Evolutionary conservation across 768 basidiomycete genomes (phyloP).

Genomic region (Rhodotorula babjevae): DNA sequence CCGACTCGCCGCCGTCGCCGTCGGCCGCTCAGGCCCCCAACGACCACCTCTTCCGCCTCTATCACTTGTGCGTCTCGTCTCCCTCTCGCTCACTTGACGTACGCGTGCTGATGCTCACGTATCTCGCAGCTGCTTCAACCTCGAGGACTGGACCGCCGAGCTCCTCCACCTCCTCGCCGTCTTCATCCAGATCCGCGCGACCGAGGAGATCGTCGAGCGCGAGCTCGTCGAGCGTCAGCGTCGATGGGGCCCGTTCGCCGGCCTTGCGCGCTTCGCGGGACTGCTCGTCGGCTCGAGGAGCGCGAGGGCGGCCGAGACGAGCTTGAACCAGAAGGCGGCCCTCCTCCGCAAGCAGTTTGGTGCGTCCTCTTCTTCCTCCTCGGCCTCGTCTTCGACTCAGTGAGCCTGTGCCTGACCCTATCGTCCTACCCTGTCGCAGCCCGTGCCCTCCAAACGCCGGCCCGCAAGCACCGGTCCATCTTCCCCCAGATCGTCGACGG

Average conservation of each 20-base stretch:
- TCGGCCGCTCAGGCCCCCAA: constrained; percentile 5
- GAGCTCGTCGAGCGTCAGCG: neutral
- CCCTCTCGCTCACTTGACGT: rapidly evolving
- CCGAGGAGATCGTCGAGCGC: constrained; percentile 52
- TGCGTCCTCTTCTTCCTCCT: constrained; percentile 1
- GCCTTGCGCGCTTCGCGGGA: neutral
- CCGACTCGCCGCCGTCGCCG: neutral
- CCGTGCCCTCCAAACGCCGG: constrained; percentile 9
- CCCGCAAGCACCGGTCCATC: constrained; percentile 15
- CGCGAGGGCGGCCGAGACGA: neutral
- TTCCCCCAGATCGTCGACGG: constrained; percentile 37
- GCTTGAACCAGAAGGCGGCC: neutral
- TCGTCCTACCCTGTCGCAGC: neutral
- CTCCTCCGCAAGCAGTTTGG: constrained; percentile 32
- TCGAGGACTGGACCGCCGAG: constrained; percentile 89
- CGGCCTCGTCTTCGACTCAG: too few relatives aligned
- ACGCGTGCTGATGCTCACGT: constrained; percentile 53
- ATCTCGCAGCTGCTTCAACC: constrained; percentile 92
- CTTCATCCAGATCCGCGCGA: constrained; percentile 69
- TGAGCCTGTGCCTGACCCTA: too few relatives aligned
- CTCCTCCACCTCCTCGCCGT: constrained; percentile 74
- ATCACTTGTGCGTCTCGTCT: constrained; percentile 23
- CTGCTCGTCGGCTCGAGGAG: neutral
- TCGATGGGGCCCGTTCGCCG: constrained; percentile 18
- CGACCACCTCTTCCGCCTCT: constrained; percentile 41